phyloP scores from a whole-genome alignment of 805 yeast genomes.

The Candida mattraensis region DNA sequence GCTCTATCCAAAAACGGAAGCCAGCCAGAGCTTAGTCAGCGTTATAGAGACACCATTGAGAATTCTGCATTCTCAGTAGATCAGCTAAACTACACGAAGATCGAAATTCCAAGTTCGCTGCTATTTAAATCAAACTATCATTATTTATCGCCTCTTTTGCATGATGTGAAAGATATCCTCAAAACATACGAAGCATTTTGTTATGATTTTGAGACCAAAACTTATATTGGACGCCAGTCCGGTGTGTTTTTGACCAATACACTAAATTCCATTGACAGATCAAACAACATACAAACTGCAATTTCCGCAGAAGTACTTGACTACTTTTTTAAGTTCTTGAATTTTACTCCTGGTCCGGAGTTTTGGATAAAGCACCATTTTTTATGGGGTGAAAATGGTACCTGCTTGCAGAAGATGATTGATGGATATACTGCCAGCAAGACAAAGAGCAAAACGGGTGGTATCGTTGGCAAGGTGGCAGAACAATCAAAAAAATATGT shows the following conservation, averaged over 20 bases:
- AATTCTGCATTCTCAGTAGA: conserved; percentile 14
- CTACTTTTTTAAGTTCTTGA: conserved; percentile 45
- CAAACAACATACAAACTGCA: conserved; percentile 47
- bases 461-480: conserved; percentile 44
- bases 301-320: conserved; percentile 50
- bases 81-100: conserved; percentile 33
- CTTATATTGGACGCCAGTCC: conserved; percentile 46
- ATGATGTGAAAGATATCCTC: conserved; percentile 31
- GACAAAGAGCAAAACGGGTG: conserved; percentile 42
- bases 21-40: conserved; percentile 46
- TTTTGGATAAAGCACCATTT: conserved; percentile 41
- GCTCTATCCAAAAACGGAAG: conserved; percentile 41
- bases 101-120: conserved; percentile 37
- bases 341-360: conserved; percentile 30
- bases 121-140: conserved; percentile 33
- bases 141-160: conserved; percentile 22
- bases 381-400: conserved; percentile 50
- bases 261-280: conserved; percentile 48
- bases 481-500: conserved; percentile 37
- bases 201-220: conserved; percentile 36
- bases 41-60: conserved; percentile 34
- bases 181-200: conserved; percentile 48
- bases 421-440: conserved; percentile 39
- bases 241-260: conserved; percentile 54
- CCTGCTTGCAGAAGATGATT: conserved; percentile 39